Percentiles rank a stretch among this genome's conserved stretches.
These are phyloP conservation scores for Mycena vulgaris DNA, from an alignment of 768 basidiomycete genomes.

Conservation along the genomic window DNA sequence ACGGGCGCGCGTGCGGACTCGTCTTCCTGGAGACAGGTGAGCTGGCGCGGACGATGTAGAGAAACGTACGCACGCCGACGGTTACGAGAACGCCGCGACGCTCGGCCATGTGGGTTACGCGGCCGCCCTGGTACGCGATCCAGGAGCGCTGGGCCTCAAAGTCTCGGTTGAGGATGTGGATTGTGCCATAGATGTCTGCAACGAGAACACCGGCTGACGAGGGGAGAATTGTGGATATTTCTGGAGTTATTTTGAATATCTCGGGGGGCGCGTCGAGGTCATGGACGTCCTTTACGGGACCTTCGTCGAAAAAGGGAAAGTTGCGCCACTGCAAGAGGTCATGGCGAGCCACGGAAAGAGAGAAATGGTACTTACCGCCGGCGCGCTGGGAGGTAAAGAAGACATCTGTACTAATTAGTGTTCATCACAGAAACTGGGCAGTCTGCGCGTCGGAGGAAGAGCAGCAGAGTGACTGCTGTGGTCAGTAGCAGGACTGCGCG, in stretches of 20 bases:
- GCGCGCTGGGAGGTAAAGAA: constrained; percentile 40
- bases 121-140: constrained; percentile 84
- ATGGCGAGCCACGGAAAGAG: constrained; percentile 10
- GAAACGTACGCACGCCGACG: constrained; percentile 78
- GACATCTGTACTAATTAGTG: constrained; percentile 43
- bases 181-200: constrained; percentile 89
- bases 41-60: constrained; percentile 1
- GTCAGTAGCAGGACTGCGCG: too few relatives aligned
- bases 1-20: constrained; percentile 74
- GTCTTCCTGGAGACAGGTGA: constrained; percentile 74
- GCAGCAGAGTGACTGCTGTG: too few relatives aligned
- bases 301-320: constrained; percentile 90
- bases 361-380: constrained; percentile 38
- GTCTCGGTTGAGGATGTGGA: constrained; percentile 82
- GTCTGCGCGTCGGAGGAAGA: too few relatives aligned
- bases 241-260: constrained; percentile 81
- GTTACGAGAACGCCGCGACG: constrained; percentile 87
- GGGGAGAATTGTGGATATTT: constrained; percentile 79
- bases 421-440: too few relatives aligned
- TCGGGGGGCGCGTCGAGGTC: constrained; percentile 84
- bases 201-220: constrained; percentile 80
- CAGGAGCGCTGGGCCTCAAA: constrained; percentile 83
- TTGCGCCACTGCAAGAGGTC: constrained; percentile 77
- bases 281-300: constrained; percentile 83
- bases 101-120: constrained; percentile 92